These are phyloP conservation scores for Pseudocercospora eumusae DNA, from an alignment of 2,329 filamentous ascomycete genomes.

Conservation along the genomic window DNA sequence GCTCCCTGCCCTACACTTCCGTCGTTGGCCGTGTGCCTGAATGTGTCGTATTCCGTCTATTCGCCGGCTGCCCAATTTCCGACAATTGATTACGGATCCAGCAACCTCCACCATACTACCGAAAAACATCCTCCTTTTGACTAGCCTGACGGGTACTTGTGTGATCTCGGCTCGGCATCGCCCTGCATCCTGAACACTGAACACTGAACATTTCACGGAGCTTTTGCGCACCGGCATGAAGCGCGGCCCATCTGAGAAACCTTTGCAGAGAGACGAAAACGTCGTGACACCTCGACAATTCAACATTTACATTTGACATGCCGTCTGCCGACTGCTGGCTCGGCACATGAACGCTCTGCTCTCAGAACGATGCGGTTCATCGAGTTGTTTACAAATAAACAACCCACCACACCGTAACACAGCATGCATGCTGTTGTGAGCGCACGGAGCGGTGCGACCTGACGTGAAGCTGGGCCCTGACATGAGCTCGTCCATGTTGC, in stretches of 20 bases:
- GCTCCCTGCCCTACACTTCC: conserved; percentile 4
- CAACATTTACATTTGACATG: conserved; percentile 6
- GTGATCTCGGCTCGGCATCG: conserved; percentile 8
- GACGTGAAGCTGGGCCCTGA: too few relatives aligned
- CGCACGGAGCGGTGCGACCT: neutral
- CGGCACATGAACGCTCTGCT: conserved; percentile 1
- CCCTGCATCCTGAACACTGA: conserved; percentile 8
- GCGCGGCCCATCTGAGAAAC: neutral
- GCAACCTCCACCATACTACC: conserved; percentile 2
- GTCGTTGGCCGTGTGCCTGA: conserved; percentile 1
- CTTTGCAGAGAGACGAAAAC: conserved; percentile 10
- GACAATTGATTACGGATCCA: conserved; percentile 9
- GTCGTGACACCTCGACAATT: neutral
- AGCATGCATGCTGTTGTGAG: neutral
- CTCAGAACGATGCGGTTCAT: neutral
- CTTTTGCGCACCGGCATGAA: neutral
- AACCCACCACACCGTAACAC: too few relatives aligned
- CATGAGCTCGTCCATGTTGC: too few relatives aligned
- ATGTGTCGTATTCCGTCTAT: conserved; percentile 8
- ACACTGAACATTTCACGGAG: too few relatives aligned
- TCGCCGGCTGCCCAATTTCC: conserved; percentile 10
- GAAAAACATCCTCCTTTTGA: conserved; percentile 10
- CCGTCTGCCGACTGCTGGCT: conserved; percentile 2
- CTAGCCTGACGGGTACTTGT: neutral
- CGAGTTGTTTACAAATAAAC: too few relatives aligned